Evolutionary conservation across 139 green algal species (phyloP), one percentile per base, ranked within the genome.

Genomic region (Chlorella sp.): DNA sequence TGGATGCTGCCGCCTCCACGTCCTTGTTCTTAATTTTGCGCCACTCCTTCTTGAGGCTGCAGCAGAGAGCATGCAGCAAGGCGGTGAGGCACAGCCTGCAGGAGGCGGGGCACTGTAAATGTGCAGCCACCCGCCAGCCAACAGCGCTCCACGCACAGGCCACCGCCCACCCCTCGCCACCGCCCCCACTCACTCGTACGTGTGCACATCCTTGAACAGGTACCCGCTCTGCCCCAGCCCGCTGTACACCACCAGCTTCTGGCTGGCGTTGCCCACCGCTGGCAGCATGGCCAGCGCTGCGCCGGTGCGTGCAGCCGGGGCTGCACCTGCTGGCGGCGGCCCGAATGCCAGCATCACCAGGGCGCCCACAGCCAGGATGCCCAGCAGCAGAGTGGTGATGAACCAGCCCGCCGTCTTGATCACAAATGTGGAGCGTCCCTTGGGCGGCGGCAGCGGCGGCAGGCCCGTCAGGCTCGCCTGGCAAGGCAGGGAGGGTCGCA

Each of bases 221-320:
- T 26, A 60, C 2, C 51, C 16, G 2, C 13, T 24, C 51, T 60
- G 51, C 51, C 51, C 51, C 51, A 60, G 51, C 13, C 83, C 83
- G 69, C 73, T 84, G 51, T 58, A 87, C 34, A 87, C 73, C 38
- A 82, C 36, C 30, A 87, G 48, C 38, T 26, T 5, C 36, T 83
- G 58, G 64, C 56, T 73, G 76, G 36, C 34, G 76, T 82, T 82
- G 56, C n/a, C n/a, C 28, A 17, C 65, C 32, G 44, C 43, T 36
- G 80, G 38, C 22, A 74, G 32, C 70, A 86, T 58, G 26, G 72
- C 70, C 54, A 86, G 43, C 34, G 72, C 70, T 1, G 81, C 36
- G 19, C 46, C 56, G n/a, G 20, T 81, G 54, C 81, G 70, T 41
- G 72, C 80, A 13, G 46, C 30, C 3, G 81, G 81, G 11, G 62